phyloP scores from a whole-genome alignment of 1,284 basidiomycete genomes.

The Trichosporon asahii region DNA sequence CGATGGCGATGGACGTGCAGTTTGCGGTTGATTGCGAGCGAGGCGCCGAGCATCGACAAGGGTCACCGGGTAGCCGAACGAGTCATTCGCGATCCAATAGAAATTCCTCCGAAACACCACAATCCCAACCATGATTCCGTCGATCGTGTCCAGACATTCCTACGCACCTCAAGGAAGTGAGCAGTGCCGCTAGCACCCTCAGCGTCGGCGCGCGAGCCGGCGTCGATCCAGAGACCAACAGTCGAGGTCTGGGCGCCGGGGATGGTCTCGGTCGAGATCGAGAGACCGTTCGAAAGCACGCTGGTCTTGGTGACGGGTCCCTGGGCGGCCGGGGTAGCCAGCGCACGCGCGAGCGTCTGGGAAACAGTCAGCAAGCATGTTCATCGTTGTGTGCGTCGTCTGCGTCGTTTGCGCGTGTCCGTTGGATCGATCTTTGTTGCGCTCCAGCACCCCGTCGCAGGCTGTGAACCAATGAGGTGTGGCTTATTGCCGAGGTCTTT shows the following conservation, averaged over 20 bases:
- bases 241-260: slow-evolving; percentile 95
- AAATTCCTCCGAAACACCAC: slow-evolving; percentile 10
- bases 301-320: slow-evolving; percentile 80
- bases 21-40: not conserved
- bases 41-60: not conserved
- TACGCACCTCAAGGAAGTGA: slow-evolving; percentile 86
- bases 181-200: slow-evolving; percentile 92
- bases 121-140: slow-evolving; percentile 2
- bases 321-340: slow-evolving; percentile 55
- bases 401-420: not conserved
- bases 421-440: not conserved
- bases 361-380: slow-evolving; percentile 6
- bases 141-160: not conserved
- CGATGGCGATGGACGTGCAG: not conserved
- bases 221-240: slow-evolving; percentile 98
- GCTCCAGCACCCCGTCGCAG: not conserved
- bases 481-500: slow-evolving; percentile 8
- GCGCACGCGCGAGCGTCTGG: slow-evolving; percentile 40
- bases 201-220: slow-evolving; percentile 93
- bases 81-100: slow-evolving; percentile 8
- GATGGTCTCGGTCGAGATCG: slow-evolving; percentile 88
- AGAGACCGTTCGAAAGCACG: slow-evolving; percentile 84
- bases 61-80: not conserved
- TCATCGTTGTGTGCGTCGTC: not conserved
- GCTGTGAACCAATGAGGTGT: slow-evolving; percentile 9